phyloP scores from a whole-genome alignment of 129 eudicot genomes.

The Lonicera japonica region DNA sequence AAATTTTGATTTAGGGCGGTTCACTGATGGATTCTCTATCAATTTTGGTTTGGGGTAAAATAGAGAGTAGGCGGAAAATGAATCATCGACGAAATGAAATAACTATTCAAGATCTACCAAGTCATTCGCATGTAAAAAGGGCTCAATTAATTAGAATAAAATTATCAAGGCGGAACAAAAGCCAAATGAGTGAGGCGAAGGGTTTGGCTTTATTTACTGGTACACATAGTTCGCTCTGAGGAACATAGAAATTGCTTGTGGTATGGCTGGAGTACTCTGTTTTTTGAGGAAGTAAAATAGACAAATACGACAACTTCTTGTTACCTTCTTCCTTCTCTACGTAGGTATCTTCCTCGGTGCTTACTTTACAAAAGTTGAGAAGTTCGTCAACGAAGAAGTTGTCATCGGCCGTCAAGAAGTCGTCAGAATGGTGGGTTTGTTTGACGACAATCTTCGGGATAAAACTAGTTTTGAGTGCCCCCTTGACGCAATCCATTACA shows the following conservation, averaged over 20 bases:
- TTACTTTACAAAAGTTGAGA: constrained; percentile 60
- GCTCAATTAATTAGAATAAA: neutral
- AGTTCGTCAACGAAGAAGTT: constrained; percentile 70
- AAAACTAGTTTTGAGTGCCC: no score
- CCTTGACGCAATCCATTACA: no score
- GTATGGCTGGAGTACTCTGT: no score
- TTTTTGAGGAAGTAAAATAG: neutral
- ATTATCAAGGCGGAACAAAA: neutral
- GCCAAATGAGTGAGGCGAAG: no score
- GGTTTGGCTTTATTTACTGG: constrained; percentile 31
- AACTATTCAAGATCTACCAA: constrained; percentile 69
- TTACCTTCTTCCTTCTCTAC: constrained; percentile 23
- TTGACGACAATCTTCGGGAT: no score
- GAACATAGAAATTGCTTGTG: constrained; percentile 15
- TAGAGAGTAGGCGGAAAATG: constrained; percentile 39
- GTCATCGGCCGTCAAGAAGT: constrained; percentile 28
- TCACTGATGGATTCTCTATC: constrained; percentile 16
- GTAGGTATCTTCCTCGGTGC: no score
- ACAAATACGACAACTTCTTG: neutral
- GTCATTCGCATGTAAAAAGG: constrained; percentile 44
- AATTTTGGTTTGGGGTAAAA: constrained; percentile 29
- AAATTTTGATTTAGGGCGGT: constrained; percentile 12
- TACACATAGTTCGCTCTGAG: constrained; percentile 39
- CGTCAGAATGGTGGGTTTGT: constrained; percentile 31
- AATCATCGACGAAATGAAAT: constrained; percentile 67